Percentiles rank a stretch among this genome's conserved stretches.
phyloP scores from a whole-genome alignment of 306 rosid genomes.

The Ziziphus jujuba region DNA sequence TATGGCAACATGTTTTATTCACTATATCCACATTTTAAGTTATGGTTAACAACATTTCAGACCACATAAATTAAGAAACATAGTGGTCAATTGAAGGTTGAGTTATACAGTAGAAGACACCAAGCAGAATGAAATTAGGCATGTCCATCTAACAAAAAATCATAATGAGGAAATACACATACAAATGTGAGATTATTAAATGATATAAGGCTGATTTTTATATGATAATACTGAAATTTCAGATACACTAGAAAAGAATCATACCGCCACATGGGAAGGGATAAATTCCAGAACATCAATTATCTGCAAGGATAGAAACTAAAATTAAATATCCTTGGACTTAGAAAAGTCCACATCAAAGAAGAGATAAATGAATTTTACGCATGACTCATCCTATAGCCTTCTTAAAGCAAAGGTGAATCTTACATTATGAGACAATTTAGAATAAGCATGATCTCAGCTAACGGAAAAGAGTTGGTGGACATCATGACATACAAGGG shows the following conservation, averaged over 20 bases:
- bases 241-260: conserved; percentile 19
- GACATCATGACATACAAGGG: background rate
- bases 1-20: background rate
- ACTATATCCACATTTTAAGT: background rate
- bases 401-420: background rate
- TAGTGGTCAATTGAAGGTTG: background rate
- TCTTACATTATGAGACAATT: background rate
- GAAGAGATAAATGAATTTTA: background rate
- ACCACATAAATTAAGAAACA: background rate
- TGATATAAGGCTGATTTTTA: background rate
- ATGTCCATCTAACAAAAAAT: conserved; percentile 6
- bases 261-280: conserved; percentile 98
- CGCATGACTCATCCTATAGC: background rate
- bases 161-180: background rate
- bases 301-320: conserved; percentile 56
- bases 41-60: background rate
- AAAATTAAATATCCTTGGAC: conserved; percentile 18
- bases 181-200: background rate
- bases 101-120: background rate
- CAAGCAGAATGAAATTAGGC: background rate
- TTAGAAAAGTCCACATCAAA: background rate
- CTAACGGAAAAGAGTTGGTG: too few species aligned
- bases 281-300: conserved; percentile 83
- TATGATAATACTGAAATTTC: background rate
- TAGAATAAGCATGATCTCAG: too few species aligned